These are phyloP conservation scores for Starmera stellimalicola DNA, from an alignment of 1,139 yeast genomes.

Conservation along the genomic window DNA sequence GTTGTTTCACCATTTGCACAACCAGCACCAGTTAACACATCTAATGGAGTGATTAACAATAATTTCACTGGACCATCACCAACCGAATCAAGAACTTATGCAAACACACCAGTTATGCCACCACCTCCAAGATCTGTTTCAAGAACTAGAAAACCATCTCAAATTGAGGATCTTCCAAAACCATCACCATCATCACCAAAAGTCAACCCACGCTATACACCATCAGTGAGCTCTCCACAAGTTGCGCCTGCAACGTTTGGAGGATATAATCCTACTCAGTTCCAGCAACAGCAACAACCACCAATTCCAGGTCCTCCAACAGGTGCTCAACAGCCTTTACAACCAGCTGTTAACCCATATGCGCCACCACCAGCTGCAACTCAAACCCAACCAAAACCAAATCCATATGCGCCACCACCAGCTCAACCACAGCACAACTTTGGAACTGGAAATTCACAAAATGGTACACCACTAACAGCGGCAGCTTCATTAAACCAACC, in stretches of 20 bases:
- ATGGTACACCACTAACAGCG: constrained; percentile 14
- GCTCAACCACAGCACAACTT: constrained; percentile 5
- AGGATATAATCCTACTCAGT: constrained; percentile 4
- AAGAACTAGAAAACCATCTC: constrained; percentile 12
- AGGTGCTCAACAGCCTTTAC: constrained; percentile 8
- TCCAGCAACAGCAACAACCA: constrained; percentile 10
- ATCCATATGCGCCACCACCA: constrained; percentile 8
- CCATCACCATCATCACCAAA: constrained; percentile 11
- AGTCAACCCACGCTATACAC: constrained; percentile 12
- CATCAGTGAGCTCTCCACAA: constrained; percentile 11
- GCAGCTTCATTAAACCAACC: too few species aligned
- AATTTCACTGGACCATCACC: too few species aligned
- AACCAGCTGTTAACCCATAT: constrained; percentile 26
- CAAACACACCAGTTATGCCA: constrained; percentile 19
- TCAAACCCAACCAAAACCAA: constrained; percentile 23
- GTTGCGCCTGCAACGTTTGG: constrained; percentile 13
- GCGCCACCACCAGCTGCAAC: constrained; percentile 29
- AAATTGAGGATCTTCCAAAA: constrained; percentile 9
- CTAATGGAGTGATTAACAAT: constrained; percentile 15
- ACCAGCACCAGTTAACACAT: constrained; percentile 10
- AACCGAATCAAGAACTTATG: constrained; percentile 13
- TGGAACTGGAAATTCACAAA: constrained; percentile 13
- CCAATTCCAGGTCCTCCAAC: constrained; percentile 12
- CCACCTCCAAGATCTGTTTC: constrained; percentile 22
- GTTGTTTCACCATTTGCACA: constrained; percentile 22